Base-by-base conservation (phyloP, 1,139 yeast species). In the Suhomyces chickasaworum region DNA sequence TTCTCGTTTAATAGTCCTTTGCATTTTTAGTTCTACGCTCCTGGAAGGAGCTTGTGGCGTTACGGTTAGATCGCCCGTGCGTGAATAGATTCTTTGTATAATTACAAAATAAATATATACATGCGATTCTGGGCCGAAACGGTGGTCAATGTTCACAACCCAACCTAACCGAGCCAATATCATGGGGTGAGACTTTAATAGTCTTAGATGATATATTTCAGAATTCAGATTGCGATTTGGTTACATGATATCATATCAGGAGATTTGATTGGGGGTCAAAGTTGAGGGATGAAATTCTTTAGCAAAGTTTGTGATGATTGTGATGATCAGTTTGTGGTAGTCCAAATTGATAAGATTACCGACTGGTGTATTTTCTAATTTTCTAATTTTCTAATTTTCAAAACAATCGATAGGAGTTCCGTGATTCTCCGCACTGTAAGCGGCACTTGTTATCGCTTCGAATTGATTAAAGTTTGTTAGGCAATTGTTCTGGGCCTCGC, bases 51-150 rank as follows among this genome's bases (percentile, higher is more conserved):
- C 29, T 33, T 25, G 37, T 18, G 37, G 37, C 37, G 9, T 20
- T 20, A 33, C 37, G 27, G 37, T 33, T 33, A 33, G 37, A 33
- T 33, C 37, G 37, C 37, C 37, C 37, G 15, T 21, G 37, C 37
- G 38, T 22, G 30, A 35, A 35, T 35, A 35, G 30, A 35, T 10
- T 18, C 30, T 22, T 23, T 35, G 29, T 22, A 22, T 15, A 23
- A 23, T 35, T 6, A 20, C 23, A 32, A 22, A 37, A 37, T 10
- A 37, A 25, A 23, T 37, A 17, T 37, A n/a, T 16, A 25, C 32
- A 21, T 35, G 37, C 27, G 25, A 35, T 22, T 15, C 17, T 25
- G 17, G 15, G 21, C 39, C 39, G 13, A 25, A 25, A 37, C 39
- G 31, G 32, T 10, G 21, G 21, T 6, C 32, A 25, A 25, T 3